Percentiles rank a stretch among this genome's conserved stretches.
These are phyloP conservation scores for Parasitella parasitica DNA, from an alignment of 371 early-diverging fungal genomes.

Conservation along the genomic window DNA sequence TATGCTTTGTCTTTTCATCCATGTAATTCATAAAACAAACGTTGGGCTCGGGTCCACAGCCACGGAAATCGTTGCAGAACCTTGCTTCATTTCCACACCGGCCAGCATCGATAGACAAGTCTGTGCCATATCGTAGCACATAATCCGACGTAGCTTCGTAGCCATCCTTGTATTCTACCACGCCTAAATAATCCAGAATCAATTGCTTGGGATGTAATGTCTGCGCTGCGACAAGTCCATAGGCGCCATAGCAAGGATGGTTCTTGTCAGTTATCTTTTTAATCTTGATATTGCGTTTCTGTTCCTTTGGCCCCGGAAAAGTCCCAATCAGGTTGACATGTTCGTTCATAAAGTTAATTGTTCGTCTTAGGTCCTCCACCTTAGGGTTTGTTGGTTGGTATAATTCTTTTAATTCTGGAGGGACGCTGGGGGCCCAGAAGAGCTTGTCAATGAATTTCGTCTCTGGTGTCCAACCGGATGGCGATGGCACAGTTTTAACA, in stretches of 20 bases:
- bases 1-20: conserved; percentile 45
- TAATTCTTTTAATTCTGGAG: conserved; percentile 24
- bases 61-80: conserved; percentile 55
- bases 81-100: conserved; percentile 53
- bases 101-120: conserved; percentile 52
- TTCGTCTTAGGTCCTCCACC: conserved; percentile 18
- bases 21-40: conserved; percentile 54
- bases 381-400: conserved; percentile 35
- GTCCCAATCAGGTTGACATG: conserved; percentile 43
- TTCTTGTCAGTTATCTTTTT: conserved; percentile 39
- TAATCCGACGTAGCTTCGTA: conserved; percentile 50
- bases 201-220: conserved; percentile 46
- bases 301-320: conserved; percentile 37
- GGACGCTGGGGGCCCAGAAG: conserved; percentile 42
- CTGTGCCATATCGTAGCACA: conserved; percentile 41
- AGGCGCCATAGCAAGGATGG: conserved; percentile 53
- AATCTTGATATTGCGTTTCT: conserved; percentile 44
- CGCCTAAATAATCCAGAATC: conserved; percentile 51
- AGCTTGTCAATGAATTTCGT: conserved; percentile 47
- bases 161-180: conserved; percentile 39
- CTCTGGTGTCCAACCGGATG: conserved; percentile 49
- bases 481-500: conserved; percentile 33
- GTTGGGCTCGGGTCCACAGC: conserved; percentile 49
- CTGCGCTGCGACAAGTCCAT: conserved; percentile 50
- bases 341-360: conserved; percentile 36